These are phyloP conservation scores for Wickerhamiella galacta DNA, from an alignment of 805 yeast species.

Conservation along the genomic window DNA sequence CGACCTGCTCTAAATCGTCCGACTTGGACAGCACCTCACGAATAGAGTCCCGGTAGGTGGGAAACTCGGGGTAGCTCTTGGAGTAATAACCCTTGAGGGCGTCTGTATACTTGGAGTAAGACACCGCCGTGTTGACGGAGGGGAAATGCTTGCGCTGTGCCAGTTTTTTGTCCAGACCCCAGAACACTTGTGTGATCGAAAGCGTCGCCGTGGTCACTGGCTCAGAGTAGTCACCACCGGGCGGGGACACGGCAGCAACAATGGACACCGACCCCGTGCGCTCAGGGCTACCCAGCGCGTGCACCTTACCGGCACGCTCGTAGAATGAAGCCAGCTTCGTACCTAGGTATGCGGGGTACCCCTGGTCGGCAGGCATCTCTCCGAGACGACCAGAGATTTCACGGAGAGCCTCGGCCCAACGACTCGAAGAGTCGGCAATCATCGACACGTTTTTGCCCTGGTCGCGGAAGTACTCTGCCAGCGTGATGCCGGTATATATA, in stretches of 20 bases:
- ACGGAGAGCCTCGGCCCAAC: conserved; percentile 99
- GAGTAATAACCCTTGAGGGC: conserved; percentile 78
- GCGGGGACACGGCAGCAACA: conserved; percentile 99
- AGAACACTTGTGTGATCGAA: conserved; percentile 99
- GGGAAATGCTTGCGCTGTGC: conserved; percentile 99
- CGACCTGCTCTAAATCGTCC: conserved; percentile 97
- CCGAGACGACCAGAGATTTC: conserved; percentile 99
- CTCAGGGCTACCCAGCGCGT: conserved; percentile 89
- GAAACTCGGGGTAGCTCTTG: conserved; percentile 75
- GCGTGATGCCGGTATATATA: conserved; percentile 94
- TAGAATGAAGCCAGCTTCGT: conserved; percentile 97
- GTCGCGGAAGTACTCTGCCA: conserved; percentile 98
- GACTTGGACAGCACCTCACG: conserved; percentile 92
- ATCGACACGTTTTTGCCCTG: conserved; percentile 97
- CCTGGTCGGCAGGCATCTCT: conserved; percentile 99
- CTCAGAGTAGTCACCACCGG: conserved; percentile 99
- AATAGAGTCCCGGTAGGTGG: conserved; percentile 74
- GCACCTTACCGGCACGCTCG: conserved; percentile 97
- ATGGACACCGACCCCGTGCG: conserved; percentile 97
- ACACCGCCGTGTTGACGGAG: conserved; percentile 86
- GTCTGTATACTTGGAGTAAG: conserved; percentile 90
- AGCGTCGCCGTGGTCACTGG: conserved; percentile 97
- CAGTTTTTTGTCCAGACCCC: conserved; percentile 98
- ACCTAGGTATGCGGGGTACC: conserved; percentile 99
- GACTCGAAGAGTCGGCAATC: conserved; percentile 99